Evolutionary conservation across 2,329 filamentous ascomycete species (phyloP), one percentile per base, ranked within the genome.

Genomic region (Purpureocillium lavendulum): DNA sequence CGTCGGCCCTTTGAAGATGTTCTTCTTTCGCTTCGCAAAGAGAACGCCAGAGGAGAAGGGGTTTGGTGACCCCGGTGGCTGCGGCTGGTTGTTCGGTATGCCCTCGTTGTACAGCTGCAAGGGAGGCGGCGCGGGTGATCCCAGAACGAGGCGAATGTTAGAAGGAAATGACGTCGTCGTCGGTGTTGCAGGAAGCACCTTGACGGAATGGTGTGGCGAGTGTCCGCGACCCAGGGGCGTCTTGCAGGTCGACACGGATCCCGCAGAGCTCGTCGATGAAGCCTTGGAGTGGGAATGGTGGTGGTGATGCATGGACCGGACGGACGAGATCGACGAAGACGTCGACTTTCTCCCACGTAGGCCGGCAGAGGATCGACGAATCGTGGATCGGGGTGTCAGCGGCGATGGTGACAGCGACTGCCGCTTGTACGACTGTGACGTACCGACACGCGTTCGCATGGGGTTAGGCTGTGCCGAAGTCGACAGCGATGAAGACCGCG

Each of bases 341-440:
- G 92, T 98, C 1, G 90, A 97, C 59, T 97, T 97, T 44, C 92
- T 80, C 30, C 92, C 90, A 21, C 89, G 79, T 33, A 97, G 73
- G 24, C 90, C 89, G 33, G 75, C 78, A 5, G 87, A 94, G 3
- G 87, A 80, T 29, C 88, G 83, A 10, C 92, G 80, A 52, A 94
- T 84, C 1, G 85, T 86, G 5, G 87, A 88, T 30, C 88, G 83
- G 4, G 92, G 90, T 1, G 92, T 97, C 31, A 96, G 61, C 0
- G 92, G 90, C 3, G 82, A 83, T 0, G 92, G 92, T 0, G 87
- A 94, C 9, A 94, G 65, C 0, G 88, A 95, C 44, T 87, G 84
- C 13, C 87, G 77, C 52, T 82, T 82, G 53, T 80, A 77, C n/a
- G 62, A 47, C 37, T 62, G 55, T 6, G 60, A 51, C 24, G 61